A percentile compares a stretch with the other conserved stretches of the same genome.
phyloP scores from a whole-genome alignment of 192 early-diverging fungal species.

The Umbelopsis isabellina region DNA sequence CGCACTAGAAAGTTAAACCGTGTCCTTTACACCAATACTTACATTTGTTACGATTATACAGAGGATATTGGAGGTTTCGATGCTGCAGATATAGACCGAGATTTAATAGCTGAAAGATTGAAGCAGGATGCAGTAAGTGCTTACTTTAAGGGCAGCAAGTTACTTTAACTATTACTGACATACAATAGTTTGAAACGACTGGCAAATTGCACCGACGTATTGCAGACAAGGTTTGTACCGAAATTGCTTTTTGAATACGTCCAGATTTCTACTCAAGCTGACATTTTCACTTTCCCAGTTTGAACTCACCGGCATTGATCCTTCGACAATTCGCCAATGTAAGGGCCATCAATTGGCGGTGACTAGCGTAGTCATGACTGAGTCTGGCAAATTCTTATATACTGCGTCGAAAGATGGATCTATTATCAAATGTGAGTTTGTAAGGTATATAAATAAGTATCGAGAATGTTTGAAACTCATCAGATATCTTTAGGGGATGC shows the following conservation, averaged over 20 bases:
- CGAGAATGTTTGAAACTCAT: neutral
- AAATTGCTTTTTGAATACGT: constrained; percentile 8
- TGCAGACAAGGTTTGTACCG: constrained; percentile 51
- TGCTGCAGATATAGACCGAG: constrained; percentile 90
- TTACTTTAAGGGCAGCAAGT: neutral
- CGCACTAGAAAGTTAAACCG: constrained; percentile 22
- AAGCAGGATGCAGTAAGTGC: constrained; percentile 71
- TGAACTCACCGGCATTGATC: constrained; percentile 36
- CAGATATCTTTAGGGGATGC: constrained; percentile 58
- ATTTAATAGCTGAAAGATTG: constrained; percentile 89
- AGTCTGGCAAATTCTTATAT: constrained; percentile 70
- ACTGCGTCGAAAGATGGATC: constrained; percentile 91
- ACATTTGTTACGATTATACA: constrained; percentile 23
- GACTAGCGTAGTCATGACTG: constrained; percentile 78
- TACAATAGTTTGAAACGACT: constrained; percentile 50
- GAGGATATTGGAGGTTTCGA: constrained; percentile 77
- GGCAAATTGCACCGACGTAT: constrained; percentile 60
- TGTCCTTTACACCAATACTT: constrained; percentile 15
- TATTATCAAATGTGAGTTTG: constrained; percentile 91
- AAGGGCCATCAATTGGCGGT: constrained; percentile 77
- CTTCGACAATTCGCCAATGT: constrained; percentile 44
- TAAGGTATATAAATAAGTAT: constrained; percentile 27
- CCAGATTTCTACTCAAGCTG: neutral
- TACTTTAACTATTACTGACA: neutral
- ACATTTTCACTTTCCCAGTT: constrained; percentile 12